Conservation (phyloP, 345 rosid genomes). For the Adansonia digitata region DNA sequence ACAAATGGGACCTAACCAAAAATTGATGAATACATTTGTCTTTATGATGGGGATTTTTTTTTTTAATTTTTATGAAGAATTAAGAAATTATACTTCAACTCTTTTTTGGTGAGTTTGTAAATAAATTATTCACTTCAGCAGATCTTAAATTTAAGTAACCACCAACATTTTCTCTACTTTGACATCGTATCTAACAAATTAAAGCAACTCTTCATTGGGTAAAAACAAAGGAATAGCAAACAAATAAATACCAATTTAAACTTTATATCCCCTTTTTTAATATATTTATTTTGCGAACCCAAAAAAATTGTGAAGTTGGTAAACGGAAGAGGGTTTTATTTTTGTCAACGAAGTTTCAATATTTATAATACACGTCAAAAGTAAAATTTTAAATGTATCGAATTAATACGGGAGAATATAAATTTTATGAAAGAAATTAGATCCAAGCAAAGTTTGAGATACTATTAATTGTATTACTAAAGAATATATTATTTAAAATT, state of each 20-base stretch:
- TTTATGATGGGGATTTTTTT: background rate
- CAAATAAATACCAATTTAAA: background rate
- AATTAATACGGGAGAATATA: too few species aligned
- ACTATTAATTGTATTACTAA: too few species aligned
- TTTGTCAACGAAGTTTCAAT: too few species aligned
- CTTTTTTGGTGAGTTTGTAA: background rate
- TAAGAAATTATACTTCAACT: background rate
- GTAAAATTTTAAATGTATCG: too few species aligned
- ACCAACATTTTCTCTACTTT: background rate
- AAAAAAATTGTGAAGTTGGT: too few species aligned
- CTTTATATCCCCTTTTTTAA: background rate
- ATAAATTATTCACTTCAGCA: too few species aligned
- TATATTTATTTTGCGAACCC: background rate
- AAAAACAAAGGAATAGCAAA: background rate
- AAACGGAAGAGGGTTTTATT: too few species aligned
- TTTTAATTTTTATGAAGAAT: background rate
- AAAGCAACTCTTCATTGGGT: background rate
- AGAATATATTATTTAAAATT: too few species aligned
- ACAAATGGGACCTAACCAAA: background rate
- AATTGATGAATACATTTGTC: background rate
- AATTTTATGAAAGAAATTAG: too few species aligned
- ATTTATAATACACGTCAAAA: too few species aligned
- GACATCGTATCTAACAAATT: background rate
- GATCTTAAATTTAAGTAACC: background rate
- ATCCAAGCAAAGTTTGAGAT: too few species aligned